Evolutionary conservation across 257 asterid species (phyloP).

Genomic region (Salvia rosmarinus): DNA sequence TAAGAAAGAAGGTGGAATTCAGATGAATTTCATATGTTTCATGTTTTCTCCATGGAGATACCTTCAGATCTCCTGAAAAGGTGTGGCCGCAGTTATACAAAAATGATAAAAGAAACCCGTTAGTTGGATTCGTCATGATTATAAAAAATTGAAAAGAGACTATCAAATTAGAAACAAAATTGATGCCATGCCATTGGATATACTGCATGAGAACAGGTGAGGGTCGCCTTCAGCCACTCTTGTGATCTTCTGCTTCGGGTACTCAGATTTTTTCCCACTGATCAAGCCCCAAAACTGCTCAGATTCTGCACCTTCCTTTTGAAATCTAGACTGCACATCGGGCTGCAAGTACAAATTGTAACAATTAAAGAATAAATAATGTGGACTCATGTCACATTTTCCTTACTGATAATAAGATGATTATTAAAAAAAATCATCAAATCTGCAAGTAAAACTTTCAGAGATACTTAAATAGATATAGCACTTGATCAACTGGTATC

Average conservation of each 20-base stretch:
- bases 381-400: constrained; percentile 12
- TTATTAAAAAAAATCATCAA: constrained; percentile 8
- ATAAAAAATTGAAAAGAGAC: background rate
- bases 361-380: constrained; percentile 25
- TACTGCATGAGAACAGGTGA: constrained; percentile 63
- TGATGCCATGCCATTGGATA: constrained; percentile 45
- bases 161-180: constrained; percentile 16
- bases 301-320: constrained; percentile 83
- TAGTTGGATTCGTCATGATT: constrained; percentile 36
- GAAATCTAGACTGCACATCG: constrained; percentile 60
- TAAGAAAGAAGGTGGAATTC: background rate
- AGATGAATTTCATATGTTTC: background rate
- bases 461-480: background rate
- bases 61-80: constrained; percentile 84
- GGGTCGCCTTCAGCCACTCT: constrained; percentile 68
- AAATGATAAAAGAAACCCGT: constrained; percentile 41
- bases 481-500: constrained; percentile 24
- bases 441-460: constrained; percentile 5
- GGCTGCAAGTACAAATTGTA: constrained; percentile 55
- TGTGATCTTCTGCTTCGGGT: constrained; percentile 56
- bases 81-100: constrained; percentile 39
- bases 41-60: constrained; percentile 33
- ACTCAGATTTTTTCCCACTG: constrained; percentile 65
- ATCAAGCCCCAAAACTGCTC: constrained; percentile 75
- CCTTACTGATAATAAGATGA: constrained; percentile 23